Base-by-base conservation (phyloP, 306 rosid genomes). In the Mimosa bimucronata region DNA sequence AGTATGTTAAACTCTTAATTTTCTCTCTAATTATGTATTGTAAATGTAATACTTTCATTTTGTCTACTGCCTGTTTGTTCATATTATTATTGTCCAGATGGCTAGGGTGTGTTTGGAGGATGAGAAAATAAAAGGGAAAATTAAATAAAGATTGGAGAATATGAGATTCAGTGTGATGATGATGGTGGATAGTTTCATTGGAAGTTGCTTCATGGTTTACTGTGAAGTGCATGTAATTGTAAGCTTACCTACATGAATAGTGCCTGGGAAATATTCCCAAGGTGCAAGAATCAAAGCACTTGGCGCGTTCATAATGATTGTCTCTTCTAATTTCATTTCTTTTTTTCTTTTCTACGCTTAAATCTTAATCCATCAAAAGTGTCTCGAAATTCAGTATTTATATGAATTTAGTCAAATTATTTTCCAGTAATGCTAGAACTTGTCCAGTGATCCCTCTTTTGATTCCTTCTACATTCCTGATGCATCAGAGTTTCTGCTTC, bases 211-310 rank as follows among this genome's bases (percentile, higher is more conserved):
- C n/a, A n/a, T n/a, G n/a, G n/a, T n/a, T n/a, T n/a, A n/a, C n/a
- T 45, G 81, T 68, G 70, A 16, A 55, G 55, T 68, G 37, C 34
- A 28, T 72, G 82, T 76, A 67, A 9, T 41, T 44, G 50, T 12
- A 44, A 12, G 50, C 16, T 44, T 44, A 66, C 28, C 65, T 85
- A 80, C 85, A 83, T 86, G 89, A 73, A 80, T 62, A 80, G 1
- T 60, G 77, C 28, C 28, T 37, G 40, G 9, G 79, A 64, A 75
- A 75, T 61, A 69, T 60, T 71, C 45, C 34, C 64, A n/a, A 9
- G 4, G 0, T 53, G 61, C 1, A 2, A 66, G 75, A 70, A 70
- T 85, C 57, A 53, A 10, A 11, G 23, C 25, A 58, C 9, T 21
- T 21, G 19, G 67, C 53, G 12, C 19, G 28, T 66, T 64, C 1